Evolutionary conservation across 2,329 filamentous ascomycete species (phyloP).

Genomic region (Penicillium sp.): DNA sequence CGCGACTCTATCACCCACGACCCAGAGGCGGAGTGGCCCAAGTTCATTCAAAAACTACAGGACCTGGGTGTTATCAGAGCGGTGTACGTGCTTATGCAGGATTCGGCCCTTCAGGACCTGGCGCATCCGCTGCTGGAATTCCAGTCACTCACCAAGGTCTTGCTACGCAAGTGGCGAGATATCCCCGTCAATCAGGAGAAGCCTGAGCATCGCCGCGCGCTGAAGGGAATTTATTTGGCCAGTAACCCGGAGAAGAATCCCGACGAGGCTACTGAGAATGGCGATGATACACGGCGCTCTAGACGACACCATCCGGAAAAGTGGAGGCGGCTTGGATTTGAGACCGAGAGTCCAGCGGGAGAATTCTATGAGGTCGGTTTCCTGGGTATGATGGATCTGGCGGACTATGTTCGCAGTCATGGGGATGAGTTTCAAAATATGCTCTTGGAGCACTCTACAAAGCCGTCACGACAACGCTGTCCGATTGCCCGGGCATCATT

Average conservation of each 20-base stretch:
- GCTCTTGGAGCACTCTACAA: constrained; percentile 80
- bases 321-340: constrained; percentile 89
- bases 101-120: constrained; percentile 83
- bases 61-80: constrained; percentile 90
- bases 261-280: constrained; percentile 31
- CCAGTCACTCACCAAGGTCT: constrained; percentile 82
- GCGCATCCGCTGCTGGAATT: constrained; percentile 90
- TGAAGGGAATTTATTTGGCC: constrained; percentile 81
- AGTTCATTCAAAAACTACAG: constrained; percentile 89
- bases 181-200: constrained; percentile 80
- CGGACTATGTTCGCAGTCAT: constrained; percentile 87
- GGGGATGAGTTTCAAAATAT: constrained; percentile 92
- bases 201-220: constrained; percentile 79
- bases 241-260: constrained; percentile 55
- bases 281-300: constrained; percentile 53
- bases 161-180: constrained; percentile 84
- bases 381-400: constrained; percentile 94
- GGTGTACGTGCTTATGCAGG: constrained; percentile 91
- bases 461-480: constrained; percentile 69
- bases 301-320: constrained; percentile 82
- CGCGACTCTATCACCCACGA: constrained; percentile 82
- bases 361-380: constrained; percentile 88
- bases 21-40: constrained; percentile 81
- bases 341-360: constrained; percentile 77
- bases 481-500: constrained; percentile 84